phyloP scores from a whole-genome alignment of 179 eudicot genomes.

The Heliamphora pulchella region DNA sequence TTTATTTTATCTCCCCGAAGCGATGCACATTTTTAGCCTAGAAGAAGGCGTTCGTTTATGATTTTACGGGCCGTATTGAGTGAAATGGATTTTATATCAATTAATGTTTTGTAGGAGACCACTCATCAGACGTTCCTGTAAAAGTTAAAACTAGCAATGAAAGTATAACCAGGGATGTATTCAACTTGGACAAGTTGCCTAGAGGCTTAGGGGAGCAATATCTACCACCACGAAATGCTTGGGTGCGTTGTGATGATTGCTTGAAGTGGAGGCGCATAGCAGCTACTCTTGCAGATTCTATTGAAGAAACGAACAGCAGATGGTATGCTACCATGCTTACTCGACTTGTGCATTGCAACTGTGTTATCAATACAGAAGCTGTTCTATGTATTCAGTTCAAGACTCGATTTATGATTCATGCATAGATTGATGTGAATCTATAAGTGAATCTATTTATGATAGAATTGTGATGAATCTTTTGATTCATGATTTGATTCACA shows the following conservation, averaged over 20 bases:
- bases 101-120: constrained; percentile 33
- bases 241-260: constrained; percentile 96
- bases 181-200: constrained; percentile 23
- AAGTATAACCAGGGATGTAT: constrained; percentile 23
- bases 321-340: constrained; percentile 42
- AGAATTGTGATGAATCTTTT: too few relatives aligned
- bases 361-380: background rate
- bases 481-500: too few relatives aligned
- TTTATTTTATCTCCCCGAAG: constrained; percentile 1
- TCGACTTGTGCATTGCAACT: background rate
- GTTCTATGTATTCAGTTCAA: background rate
- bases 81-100: constrained; percentile 8
- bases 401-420: too few relatives aligned
- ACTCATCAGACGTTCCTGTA: constrained; percentile 26
- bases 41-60: background rate
- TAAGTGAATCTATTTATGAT: too few relatives aligned
- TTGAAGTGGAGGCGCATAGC: constrained; percentile 92
- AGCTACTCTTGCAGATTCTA: constrained; percentile 76
- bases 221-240: constrained; percentile 50
- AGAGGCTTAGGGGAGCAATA: constrained; percentile 26
- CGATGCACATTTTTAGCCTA: background rate
- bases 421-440: too few relatives aligned
- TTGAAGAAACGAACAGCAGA: constrained; percentile 61
- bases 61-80: background rate
- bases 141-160: constrained; percentile 21